phyloP scores from a whole-genome alignment of 495 filamentous ascomycete species.

The Sabuloglossum arenarium region DNA sequence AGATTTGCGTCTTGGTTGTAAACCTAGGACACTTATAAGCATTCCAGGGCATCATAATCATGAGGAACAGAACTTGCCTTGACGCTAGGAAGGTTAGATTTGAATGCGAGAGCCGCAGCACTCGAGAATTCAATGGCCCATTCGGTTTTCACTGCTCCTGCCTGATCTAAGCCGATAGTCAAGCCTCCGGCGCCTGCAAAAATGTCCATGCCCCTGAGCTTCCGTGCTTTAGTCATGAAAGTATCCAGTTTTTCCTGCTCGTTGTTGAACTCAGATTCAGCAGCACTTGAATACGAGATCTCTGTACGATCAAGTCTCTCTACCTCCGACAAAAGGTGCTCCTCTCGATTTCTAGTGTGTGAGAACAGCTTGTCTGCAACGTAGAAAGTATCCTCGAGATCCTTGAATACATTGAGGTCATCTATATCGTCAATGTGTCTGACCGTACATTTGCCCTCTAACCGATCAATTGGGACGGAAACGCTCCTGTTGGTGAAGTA shows the following conservation, averaged over 20 bases:
- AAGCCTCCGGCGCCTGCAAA: slow-evolving; percentile 6
- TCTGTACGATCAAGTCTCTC: background rate
- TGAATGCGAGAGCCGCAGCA: slow-evolving; percentile 2
- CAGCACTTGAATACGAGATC: background rate
- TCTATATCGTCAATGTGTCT: slow-evolving; percentile 2
- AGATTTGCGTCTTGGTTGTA: slow-evolving; percentile 6
- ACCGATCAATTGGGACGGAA: background rate
- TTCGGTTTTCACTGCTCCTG: slow-evolving; percentile 3
- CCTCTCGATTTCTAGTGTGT: background rate
- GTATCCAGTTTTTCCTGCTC: background rate
- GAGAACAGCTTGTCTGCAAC: background rate
- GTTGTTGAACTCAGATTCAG: background rate
- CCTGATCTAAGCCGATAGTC: slow-evolving; percentile 4
- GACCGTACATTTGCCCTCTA: slow-evolving; percentile 5
- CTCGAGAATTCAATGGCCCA: slow-evolving; percentile 6
- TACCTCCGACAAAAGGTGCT: background rate
- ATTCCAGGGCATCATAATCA: background rate
- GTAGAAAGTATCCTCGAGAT: slow-evolving; percentile 2
- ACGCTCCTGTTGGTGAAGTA: background rate
- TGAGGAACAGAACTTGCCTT: background rate
- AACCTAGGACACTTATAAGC: background rate
- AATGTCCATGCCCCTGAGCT: slow-evolving; percentile 6
- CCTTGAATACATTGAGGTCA: slow-evolving; percentile 1
- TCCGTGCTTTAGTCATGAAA: slow-evolving; percentile 2
- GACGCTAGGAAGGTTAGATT: slow-evolving; percentile 3